Conservation (phyloP, 1,284 basidiomycete species). For the Irpex sp. region DNA sequence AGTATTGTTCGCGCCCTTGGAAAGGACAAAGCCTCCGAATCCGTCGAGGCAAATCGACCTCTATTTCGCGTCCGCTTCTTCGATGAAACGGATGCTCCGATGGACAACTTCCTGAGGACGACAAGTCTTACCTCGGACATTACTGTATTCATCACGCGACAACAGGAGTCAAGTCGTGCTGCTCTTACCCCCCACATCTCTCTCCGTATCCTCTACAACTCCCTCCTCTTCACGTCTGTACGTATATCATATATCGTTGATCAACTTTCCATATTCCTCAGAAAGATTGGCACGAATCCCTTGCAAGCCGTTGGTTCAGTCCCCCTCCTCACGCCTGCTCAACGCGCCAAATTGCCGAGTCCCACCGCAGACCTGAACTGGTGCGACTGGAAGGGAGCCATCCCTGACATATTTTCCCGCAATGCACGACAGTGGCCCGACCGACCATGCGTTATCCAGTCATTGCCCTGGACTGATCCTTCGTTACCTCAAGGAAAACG, state of each 20-base stretch:
- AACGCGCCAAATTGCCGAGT: slow-evolving; percentile 75
- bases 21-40: slow-evolving; percentile 54
- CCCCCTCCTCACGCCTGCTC: slow-evolving; percentile 74
- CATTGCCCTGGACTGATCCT: slow-evolving; percentile 44
- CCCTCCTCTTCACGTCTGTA: slow-evolving; percentile 83
- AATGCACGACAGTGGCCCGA: slow-evolving; percentile 81
- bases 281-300: slow-evolving; percentile 67
- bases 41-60: slow-evolving; percentile 50
- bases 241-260: slow-evolving; percentile 82
- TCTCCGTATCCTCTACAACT: slow-evolving; percentile 91
- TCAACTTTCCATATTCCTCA: slow-evolving; percentile 82
- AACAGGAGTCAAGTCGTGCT: slow-evolving; percentile 61
- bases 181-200: slow-evolving; percentile 78
- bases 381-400: slow-evolving; percentile 96
- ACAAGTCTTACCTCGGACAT: slow-evolving; percentile 89
- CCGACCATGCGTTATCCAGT: slow-evolving; percentile 81
- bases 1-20: slow-evolving; percentile 73
- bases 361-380: slow-evolving; percentile 91
- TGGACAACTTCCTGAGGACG: slow-evolving; percentile 73
- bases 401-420: slow-evolving; percentile 88
- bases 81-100: slow-evolving; percentile 80
- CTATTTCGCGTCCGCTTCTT: slow-evolving; percentile 97
- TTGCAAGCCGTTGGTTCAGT: slow-evolving; percentile 69
- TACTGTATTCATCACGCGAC: slow-evolving; percentile 76
- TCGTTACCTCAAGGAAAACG: slow-evolving; percentile 50